Evolutionary conservation across 2,329 filamentous ascomycete species (phyloP), one percentile per base, ranked within the genome.

Genomic region (Domatiomyces catenatus): DNA sequence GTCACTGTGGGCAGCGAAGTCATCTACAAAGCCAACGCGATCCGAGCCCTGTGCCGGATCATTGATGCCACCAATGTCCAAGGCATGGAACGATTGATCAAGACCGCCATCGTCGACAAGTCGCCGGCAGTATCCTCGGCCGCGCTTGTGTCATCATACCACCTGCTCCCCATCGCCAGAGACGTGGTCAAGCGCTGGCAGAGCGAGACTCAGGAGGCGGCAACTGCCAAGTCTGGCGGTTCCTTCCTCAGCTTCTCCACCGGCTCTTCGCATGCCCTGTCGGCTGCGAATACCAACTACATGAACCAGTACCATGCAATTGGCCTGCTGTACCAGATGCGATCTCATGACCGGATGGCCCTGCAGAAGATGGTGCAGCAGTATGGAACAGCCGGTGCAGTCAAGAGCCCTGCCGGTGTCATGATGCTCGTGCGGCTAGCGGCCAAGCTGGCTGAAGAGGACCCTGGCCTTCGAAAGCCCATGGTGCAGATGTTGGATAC

Each of bases 321-420:
- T 71, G 92, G 92, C 56, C 78, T 98, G 50, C 71, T 98, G 44
- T 98, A 96, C 68, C 90, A 96, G 71, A 96, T 96, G 87, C 84
- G 92, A 63, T 84, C 84, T 62, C 89, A 95, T 67, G 92, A 98
- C 68, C 81, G 92, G 62, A 98, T 98, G 92, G 89, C 92, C 19
- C 72, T 98, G 61, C 90, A 96, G 54, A 98, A 98, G 77, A 96
- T 98, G 92, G 90, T 98, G n/a, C 92, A 98, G 72, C 92, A 98
- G 68, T 96, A 95, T 66, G 88, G 88, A 48, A 83, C 83, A 49
- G 80, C 88, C 15, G 92, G 92, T 52, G 87, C 87, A 8, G 83
- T 96, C 55, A 96, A 95, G 80, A 95, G 86, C 68, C 88, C 92
- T 18, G 86, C 90, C 53, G 92, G 89, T 32, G 83, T 89, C 52